phyloP scores from a whole-genome alignment of 345 rosid species.

The Gossypium anomalum region DNA sequence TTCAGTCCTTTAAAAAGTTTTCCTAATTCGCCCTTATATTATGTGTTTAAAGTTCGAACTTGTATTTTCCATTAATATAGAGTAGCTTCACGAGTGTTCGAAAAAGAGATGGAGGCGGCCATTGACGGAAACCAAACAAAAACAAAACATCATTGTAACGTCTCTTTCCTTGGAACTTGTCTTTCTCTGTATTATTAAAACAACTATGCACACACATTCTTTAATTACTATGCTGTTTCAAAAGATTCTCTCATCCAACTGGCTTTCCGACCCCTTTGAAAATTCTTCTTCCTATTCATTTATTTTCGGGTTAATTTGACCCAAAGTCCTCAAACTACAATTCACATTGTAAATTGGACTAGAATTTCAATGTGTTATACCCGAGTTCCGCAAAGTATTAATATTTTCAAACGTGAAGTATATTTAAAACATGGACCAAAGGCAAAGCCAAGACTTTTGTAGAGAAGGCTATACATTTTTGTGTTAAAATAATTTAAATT shows the following conservation, averaged over 20 bases:
- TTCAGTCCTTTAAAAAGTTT: accelerated
- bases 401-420: too few species aligned
- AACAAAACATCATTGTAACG: background rate
- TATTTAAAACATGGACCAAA: too few species aligned
- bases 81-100: background rate
- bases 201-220: background rate
- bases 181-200: background rate
- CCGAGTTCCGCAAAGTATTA: too few species aligned
- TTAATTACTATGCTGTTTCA: background rate
- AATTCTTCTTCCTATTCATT: background rate
- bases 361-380: too few species aligned
- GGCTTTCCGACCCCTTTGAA: conserved; percentile 2
- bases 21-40: background rate
- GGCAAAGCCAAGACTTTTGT: too few species aligned
- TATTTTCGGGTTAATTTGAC: too few species aligned
- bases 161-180: conserved; percentile 14
- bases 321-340: too few species aligned
- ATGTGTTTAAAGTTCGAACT: too few species aligned
- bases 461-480: too few species aligned
- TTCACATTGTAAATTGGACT: too few species aligned
- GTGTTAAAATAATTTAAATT: too few species aligned
- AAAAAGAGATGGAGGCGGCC: conserved; percentile 31
- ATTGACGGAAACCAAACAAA: background rate
- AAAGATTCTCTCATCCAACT: conserved; percentile 30
- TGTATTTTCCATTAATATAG: accelerated